These are phyloP conservation scores for Pycnococcus provasolii DNA, from an alignment of 139 green algal genomes.

Conservation along the genomic window DNA sequence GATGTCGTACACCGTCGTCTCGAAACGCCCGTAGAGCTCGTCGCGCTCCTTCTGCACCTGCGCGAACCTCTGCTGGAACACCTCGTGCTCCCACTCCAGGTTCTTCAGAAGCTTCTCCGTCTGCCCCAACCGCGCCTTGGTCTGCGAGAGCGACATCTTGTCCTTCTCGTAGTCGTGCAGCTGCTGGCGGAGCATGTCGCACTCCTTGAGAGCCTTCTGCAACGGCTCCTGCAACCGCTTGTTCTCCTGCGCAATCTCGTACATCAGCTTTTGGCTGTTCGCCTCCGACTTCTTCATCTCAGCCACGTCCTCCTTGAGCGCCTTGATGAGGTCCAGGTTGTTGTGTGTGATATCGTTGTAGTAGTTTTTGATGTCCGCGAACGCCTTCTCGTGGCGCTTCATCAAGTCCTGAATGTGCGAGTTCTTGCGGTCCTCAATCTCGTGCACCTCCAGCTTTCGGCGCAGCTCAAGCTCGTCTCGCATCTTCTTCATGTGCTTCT, in stretches of 20 bases:
- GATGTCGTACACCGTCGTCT: conserved; percentile 60
- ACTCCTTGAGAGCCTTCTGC: conserved; percentile 64
- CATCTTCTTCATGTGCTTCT: conserved; percentile 47
- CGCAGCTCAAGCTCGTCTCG: conserved; percentile 66
- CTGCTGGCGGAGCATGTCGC: conserved; percentile 48
- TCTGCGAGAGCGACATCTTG: conserved; percentile 50
- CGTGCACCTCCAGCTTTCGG: conserved; percentile 62
- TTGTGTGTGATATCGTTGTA: conserved; percentile 89
- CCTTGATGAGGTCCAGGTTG: conserved; percentile 90
- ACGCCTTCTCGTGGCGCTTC: conserved; percentile 70
- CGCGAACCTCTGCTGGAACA: conserved; percentile 52
- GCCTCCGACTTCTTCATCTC: conserved; percentile 80
- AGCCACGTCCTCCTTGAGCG: conserved; percentile 66
- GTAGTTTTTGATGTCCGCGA: conserved; percentile 83
- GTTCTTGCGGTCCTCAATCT: conserved; percentile 61
- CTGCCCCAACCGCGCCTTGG: conserved; percentile 57
- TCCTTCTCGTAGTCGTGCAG: conserved; percentile 69
- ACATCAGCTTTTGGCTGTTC: conserved; percentile 77
- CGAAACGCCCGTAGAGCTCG: conserved; percentile 61
- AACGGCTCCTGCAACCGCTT: conserved; percentile 71
- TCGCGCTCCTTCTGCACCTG: conserved; percentile 38
- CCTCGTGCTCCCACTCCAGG: conserved; percentile 76
- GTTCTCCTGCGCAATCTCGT: conserved; percentile 70
- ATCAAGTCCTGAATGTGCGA: conserved; percentile 77
- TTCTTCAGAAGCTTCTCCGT: conserved; percentile 67